phyloP scores from a whole-genome alignment of 2,329 filamentous ascomycete genomes.

The Colletotrichum australisinense region DNA sequence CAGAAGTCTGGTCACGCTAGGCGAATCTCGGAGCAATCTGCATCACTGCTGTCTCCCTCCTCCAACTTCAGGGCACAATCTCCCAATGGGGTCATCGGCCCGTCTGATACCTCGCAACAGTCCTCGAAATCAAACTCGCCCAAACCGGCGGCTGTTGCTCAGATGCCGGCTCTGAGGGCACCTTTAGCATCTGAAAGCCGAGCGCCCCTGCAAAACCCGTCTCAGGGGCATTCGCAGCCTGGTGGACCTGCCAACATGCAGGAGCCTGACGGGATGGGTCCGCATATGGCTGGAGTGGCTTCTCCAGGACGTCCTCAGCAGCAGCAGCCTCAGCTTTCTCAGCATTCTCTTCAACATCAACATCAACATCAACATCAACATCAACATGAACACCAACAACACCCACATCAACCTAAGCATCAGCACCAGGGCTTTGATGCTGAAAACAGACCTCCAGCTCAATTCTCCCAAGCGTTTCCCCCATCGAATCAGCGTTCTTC shows the following conservation, averaged over 20 bases:
- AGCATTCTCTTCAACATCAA: background rate
- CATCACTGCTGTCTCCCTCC: background rate
- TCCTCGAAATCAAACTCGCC: slow-evolving; percentile 16
- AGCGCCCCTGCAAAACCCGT: background rate
- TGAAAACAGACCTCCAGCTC: background rate
- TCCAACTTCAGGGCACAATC: slow-evolving; percentile 7
- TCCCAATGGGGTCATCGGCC: background rate
- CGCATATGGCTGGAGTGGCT: background rate
- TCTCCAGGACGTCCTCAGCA: background rate
- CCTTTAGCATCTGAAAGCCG: background rate
- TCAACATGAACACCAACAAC: background rate
- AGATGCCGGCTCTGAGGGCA: background rate
- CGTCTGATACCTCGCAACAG: background rate
- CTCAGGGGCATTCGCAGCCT: background rate
- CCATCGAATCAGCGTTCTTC: background rate
- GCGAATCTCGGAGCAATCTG: slow-evolving; percentile 1
- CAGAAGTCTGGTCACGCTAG: background rate
- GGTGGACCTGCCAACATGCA: background rate
- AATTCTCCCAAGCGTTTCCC: background rate
- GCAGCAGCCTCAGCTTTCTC: background rate
- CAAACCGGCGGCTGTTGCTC: background rate
- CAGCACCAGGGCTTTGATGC: background rate
- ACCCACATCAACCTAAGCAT: background rate
- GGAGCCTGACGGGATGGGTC: background rate
- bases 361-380: background rate